These are phyloP conservation scores for Pyrenula massariospora DNA, from an alignment of 495 filamentous ascomycete genomes.

Conservation along the genomic window DNA sequence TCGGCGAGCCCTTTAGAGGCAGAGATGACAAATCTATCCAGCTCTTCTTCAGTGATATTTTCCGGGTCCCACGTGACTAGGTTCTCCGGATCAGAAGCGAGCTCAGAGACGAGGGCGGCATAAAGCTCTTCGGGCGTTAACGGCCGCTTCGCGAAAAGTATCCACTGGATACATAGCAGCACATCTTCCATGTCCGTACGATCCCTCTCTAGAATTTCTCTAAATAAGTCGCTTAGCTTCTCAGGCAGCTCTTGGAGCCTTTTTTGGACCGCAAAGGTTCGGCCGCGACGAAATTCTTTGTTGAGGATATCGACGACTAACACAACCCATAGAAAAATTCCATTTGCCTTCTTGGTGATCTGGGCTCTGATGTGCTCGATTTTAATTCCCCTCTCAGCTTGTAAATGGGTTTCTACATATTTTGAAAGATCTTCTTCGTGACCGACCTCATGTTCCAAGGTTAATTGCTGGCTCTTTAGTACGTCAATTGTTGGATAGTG, in stretches of 20 bases:
- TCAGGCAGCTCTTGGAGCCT: constrained; percentile 19
- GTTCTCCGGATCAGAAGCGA: constrained; percentile 4
- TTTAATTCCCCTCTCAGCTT: constrained; percentile 2
- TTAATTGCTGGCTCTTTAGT: constrained; percentile 3
- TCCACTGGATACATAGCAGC: constrained; percentile 25
- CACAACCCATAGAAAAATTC: constrained; percentile 23
- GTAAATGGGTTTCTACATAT: constrained; percentile 8
- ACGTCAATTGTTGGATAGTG: constrained; percentile 21
- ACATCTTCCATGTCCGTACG: constrained; percentile 12
- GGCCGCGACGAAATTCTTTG: constrained; percentile 16
- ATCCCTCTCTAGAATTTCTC: constrained; percentile 23
- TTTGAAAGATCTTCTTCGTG: constrained; percentile 8
- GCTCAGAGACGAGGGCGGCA: constrained; percentile 21
- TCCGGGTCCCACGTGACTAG: constrained; percentile 4
- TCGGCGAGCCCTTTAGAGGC: constrained; percentile 30
- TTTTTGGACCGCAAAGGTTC: constrained; percentile 4
- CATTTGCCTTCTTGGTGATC: constrained; percentile 4
- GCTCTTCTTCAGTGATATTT: constrained; percentile 3
- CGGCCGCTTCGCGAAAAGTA: constrained; percentile 21
- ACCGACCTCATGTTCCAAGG: constrained; percentile 9
- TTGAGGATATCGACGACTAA: constrained; percentile 21
- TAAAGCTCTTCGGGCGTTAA: constrained; percentile 23
- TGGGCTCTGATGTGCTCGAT: constrained; percentile 4
- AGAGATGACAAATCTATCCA: constrained; percentile 17
- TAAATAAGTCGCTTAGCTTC: constrained; percentile 19